Evolutionary conservation across 805 yeast species (phyloP).

Genomic region (Cyberlindnera veronae): DNA sequence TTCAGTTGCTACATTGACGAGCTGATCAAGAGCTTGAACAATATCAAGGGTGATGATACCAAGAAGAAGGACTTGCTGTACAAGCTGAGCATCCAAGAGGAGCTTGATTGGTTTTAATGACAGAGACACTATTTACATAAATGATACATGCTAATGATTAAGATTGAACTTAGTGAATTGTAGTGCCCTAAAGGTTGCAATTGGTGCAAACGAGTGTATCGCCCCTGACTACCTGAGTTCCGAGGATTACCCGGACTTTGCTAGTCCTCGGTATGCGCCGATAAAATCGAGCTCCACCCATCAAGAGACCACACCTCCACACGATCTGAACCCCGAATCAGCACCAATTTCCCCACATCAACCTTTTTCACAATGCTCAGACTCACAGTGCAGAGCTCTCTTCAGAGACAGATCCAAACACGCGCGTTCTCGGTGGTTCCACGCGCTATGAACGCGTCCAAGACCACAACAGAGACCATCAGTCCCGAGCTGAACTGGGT

Average conservation of each 20-base stretch:
- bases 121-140: neutral
- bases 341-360: too few relatives aligned
- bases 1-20: slow-evolving; percentile 25
- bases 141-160: neutral
- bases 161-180: too few relatives aligned
- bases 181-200: too few relatives aligned
- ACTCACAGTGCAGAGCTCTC: slow-evolving; percentile 11
- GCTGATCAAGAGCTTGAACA: slow-evolving; percentile 13
- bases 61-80: slow-evolving; percentile 17
- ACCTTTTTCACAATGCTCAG: too few relatives aligned
- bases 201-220: too few relatives aligned
- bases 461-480: slow-evolving; percentile 1
- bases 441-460: slow-evolving; percentile 3
- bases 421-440: slow-evolving; percentile 13
- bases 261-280: too few relatives aligned
- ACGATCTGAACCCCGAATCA: too few relatives aligned
- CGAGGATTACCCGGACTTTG: too few relatives aligned
- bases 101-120: slow-evolving; percentile 5
- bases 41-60: slow-evolving; percentile 7
- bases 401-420: slow-evolving; percentile 13
- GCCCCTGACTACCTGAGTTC: too few relatives aligned
- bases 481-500: slow-evolving; percentile 53
- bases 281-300: too few relatives aligned
- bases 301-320: too few relatives aligned
- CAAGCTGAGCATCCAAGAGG: slow-evolving; percentile 10